A percentile compares a stretch with the other conserved stretches of the same genome.
These are phyloP conservation scores for Dipteronia sinensis DNA, from an alignment of 345 rosid genomes.

Conservation along the genomic window DNA sequence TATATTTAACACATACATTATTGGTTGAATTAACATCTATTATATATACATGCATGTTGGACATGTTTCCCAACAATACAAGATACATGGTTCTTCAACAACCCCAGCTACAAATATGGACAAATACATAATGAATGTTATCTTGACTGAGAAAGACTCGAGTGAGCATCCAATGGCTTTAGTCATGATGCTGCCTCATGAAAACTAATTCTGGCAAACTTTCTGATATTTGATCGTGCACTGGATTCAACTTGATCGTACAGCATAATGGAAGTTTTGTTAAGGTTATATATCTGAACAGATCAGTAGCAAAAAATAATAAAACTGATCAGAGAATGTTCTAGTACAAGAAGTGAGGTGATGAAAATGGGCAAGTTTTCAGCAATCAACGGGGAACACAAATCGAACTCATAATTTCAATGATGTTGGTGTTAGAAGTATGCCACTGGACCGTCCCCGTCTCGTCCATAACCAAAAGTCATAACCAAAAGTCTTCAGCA, in stretches of 20 bases:
- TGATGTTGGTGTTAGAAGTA: too few species aligned
- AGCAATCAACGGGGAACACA: too few species aligned
- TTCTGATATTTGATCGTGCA: too few species aligned
- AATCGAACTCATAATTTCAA: too few species aligned
- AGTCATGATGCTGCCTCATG: slow-evolving; percentile 19
- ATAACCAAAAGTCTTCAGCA: not conserved
- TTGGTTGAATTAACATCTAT: too few species aligned
- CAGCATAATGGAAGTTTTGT: not conserved
- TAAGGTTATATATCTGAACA: not conserved
- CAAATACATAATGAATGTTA: slow-evolving; percentile 10
- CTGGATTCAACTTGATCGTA: not conserved
- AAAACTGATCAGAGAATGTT: not conserved
- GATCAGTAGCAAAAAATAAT: too few species aligned
- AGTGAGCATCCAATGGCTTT: slow-evolving; percentile 20
- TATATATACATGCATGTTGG: too few species aligned
- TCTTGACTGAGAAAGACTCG: slow-evolving; percentile 5
- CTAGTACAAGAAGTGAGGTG: not conserved
- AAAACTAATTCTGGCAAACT: not conserved
- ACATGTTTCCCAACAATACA: not conserved
- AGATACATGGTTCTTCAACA: not conserved
- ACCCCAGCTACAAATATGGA: slow-evolving; percentile 6
- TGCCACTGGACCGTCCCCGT: too few species aligned
- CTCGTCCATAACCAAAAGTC: not conserved
- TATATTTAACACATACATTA: too few species aligned
- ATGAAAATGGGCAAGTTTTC: too few species aligned